These are phyloP conservation scores for Metschnikowia gelsemii DNA, from an alignment of 805 yeast genomes.

Conservation along the genomic window DNA sequence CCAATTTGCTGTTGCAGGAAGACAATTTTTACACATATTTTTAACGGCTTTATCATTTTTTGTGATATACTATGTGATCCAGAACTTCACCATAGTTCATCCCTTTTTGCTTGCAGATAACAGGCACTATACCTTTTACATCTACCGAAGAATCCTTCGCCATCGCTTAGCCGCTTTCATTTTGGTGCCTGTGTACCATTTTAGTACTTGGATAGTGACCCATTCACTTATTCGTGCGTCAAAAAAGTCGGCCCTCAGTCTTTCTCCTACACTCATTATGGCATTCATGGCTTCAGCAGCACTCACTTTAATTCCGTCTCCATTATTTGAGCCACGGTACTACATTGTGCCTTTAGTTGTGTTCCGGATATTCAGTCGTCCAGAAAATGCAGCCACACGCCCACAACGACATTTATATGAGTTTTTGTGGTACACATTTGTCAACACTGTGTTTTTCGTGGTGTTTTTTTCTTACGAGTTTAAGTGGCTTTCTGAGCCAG, in stretches of 20 bases:
- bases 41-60: slow-evolving; percentile 16
- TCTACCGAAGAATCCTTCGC: slow-evolving; percentile 67
- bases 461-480: slow-evolving; percentile 65
- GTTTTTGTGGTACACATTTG: slow-evolving; percentile 55
- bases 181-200: slow-evolving; percentile 70
- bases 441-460: slow-evolving; percentile 52
- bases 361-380: slow-evolving; percentile 59
- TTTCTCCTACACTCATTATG: slow-evolving; percentile 41
- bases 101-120: slow-evolving; percentile 93
- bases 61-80: slow-evolving; percentile 47
- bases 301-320: slow-evolving; percentile 79
- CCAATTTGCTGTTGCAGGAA: slow-evolving; percentile 26
- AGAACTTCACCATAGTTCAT: slow-evolving; percentile 70
- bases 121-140: slow-evolving; percentile 87
- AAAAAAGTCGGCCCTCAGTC: slow-evolving; percentile 11
- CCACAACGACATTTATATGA: slow-evolving; percentile 44
- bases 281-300: slow-evolving; percentile 53
- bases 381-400: slow-evolving; percentile 16
- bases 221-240: slow-evolving; percentile 5
- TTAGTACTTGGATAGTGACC: slow-evolving; percentile 39
- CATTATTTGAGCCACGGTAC: slow-evolving; percentile 91
- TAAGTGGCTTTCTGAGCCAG: slow-evolving; percentile 62
- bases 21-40: slow-evolving; percentile 20
- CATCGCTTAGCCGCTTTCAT: slow-evolving; percentile 46
- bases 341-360: slow-evolving; percentile 77